Conservation (phyloP, 179 eudicot species). For the Drosera spatulata region DNA sequence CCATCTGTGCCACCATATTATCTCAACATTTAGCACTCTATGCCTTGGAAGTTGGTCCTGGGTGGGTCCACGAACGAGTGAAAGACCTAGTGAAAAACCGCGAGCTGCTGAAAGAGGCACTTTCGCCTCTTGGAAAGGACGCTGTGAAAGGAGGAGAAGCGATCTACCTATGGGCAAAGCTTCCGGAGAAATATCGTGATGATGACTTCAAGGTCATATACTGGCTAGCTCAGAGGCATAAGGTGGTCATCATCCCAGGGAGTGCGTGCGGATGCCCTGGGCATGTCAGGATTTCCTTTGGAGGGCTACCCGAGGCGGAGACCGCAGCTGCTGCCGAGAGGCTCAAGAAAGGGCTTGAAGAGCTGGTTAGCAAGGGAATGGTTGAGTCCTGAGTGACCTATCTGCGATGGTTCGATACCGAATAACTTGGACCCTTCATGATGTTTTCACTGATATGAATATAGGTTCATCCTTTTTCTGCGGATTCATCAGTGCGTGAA, state of each 20-base stretch:
- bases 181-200: constrained; percentile 31
- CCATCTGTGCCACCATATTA: constrained; percentile 86
- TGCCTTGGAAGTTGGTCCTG: constrained; percentile 62
- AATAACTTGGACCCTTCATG: too few species aligned
- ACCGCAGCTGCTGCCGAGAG: constrained; percentile 64
- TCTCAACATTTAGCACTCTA: constrained; percentile 70
- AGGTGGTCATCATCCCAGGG: constrained; percentile 69
- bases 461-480: too few species aligned
- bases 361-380: constrained; percentile 69
- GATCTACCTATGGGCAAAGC: constrained; percentile 88
- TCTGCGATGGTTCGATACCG: too few species aligned
- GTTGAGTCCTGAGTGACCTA: constrained; percentile 2
- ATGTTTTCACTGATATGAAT: too few species aligned
- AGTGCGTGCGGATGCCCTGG: constrained; percentile 81
- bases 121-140: constrained; percentile 59
- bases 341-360: constrained; percentile 70
- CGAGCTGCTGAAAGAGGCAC: constrained; percentile 46
- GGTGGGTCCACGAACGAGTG: constrained; percentile 73
- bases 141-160: constrained; percentile 96
- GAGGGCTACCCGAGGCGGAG: constrained; percentile 52
- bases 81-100: constrained; percentile 58
- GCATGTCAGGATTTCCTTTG: constrained; percentile 67
- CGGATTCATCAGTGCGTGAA: too few species aligned
- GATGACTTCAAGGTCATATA: constrained; percentile 63
- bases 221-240: constrained; percentile 74